Conservation (phyloP, 75 land plant genomes). For the Cryptomeria japonica region DNA sequence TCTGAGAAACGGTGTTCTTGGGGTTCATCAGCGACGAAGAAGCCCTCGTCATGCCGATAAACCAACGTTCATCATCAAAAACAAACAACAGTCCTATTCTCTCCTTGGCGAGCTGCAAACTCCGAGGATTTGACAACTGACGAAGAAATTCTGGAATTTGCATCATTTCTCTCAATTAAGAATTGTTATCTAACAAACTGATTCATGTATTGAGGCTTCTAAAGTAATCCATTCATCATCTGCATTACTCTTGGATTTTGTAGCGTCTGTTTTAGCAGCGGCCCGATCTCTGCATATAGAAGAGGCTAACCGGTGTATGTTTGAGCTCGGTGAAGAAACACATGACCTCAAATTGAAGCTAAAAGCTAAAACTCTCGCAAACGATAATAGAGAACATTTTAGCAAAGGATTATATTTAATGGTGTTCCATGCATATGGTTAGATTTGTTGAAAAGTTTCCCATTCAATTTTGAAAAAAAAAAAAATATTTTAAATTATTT, state of each 20-base stretch:
- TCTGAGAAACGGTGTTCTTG: constrained; percentile 74
- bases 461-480: too few relatives aligned
- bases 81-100: too few relatives aligned
- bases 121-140: constrained; percentile 74
- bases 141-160: constrained; percentile 85
- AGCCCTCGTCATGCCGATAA: constrained; percentile 76
- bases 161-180: constrained; percentile 87
- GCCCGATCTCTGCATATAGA: too few relatives aligned
- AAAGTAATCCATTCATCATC: constrained; percentile 77
- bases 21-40: constrained; percentile 65
- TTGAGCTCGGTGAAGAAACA: too few relatives aligned
- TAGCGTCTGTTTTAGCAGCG: constrained; percentile 42
- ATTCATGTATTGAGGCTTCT: constrained; percentile 81
- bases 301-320: too few relatives aligned
- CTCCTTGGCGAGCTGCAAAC: constrained; percentile 56
- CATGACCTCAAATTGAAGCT: too few relatives aligned
- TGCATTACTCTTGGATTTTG: constrained; percentile 79
- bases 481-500: too few relatives aligned
- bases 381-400: too few relatives aligned
- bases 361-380: too few relatives aligned
- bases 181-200: constrained; percentile 85
- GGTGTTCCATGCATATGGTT: too few relatives aligned
- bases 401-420: too few relatives aligned
- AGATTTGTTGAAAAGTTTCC: too few relatives aligned
- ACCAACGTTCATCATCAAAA: constrained; percentile 83